Conservation (phyloP, 352 stramenopile species). For the Phytopythium helicoides region DNA sequence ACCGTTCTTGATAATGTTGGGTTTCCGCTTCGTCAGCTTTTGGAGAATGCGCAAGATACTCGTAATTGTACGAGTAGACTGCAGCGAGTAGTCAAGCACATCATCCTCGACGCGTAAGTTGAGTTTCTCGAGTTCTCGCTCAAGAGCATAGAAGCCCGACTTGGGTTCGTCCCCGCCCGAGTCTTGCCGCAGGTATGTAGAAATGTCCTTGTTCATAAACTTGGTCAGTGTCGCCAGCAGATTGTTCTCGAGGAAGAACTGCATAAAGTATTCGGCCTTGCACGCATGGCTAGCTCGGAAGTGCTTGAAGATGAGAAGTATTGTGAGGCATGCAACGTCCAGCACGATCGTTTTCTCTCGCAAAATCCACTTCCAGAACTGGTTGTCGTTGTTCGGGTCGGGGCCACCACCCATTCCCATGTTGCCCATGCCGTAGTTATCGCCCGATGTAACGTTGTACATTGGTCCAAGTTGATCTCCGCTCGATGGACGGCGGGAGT, state of each 20-base stretch:
- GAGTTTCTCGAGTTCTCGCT: constrained; percentile 58
- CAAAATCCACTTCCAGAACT: constrained; percentile 83
- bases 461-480: constrained; percentile 27
- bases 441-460: constrained; percentile 4
- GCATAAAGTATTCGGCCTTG: constrained; percentile 79
- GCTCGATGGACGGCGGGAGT: constrained; percentile 54
- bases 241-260: constrained; percentile 80
- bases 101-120: constrained; percentile 65
- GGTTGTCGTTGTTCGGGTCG: constrained; percentile 47
- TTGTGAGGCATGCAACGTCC: constrained; percentile 61
- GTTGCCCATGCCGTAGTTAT: constrained; percentile 31
- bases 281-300: constrained; percentile 67
- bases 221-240: constrained; percentile 72
- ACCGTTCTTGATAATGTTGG: constrained; percentile 81
- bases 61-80: constrained; percentile 69
- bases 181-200: constrained; percentile 67
- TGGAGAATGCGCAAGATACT: constrained; percentile 77
- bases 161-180: constrained; percentile 35
- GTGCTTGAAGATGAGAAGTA: constrained; percentile 76
- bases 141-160: constrained; percentile 54
- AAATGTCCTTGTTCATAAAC: constrained; percentile 87
- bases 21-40: constrained; percentile 83
- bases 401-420: constrained; percentile 15
- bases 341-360: constrained; percentile 79
- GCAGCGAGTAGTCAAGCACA: constrained; percentile 65